Conservation (phyloP, 768 basidiomycete species). For the Cubamyces sp. region DNA sequence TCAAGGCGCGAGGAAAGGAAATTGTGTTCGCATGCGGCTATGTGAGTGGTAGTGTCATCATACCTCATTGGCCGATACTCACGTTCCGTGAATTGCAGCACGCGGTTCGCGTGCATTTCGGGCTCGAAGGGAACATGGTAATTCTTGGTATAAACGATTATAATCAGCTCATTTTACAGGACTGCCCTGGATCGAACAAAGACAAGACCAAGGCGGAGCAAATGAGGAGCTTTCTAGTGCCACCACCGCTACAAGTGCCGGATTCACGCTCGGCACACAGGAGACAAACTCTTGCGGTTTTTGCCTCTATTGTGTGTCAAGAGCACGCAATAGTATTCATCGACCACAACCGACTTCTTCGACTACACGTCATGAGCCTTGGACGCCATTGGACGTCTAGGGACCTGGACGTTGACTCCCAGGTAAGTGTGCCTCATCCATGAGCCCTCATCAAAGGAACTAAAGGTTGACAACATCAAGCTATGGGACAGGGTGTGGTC, state of each 20-base stretch:
- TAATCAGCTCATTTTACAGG: neutral
- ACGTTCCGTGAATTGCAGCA: neutral
- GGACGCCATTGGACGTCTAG: neutral
- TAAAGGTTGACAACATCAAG: neutral
- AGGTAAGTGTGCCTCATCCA: neutral
- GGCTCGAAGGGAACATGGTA: neutral
- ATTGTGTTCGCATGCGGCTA: neutral
- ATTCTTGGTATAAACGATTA: neutral
- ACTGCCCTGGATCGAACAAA: neutral
- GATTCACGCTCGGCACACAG: neutral
- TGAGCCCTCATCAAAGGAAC: too few relatives aligned
- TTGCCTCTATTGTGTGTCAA: neutral
- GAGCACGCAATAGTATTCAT: neutral
- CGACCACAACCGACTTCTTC: neutral
- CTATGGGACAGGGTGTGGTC: neutral
- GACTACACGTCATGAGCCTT: neutral
- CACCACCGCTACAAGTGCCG: neutral
- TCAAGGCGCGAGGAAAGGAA: constrained; percentile 2
- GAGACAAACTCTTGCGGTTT: neutral
- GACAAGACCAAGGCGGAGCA: neutral
- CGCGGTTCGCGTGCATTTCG: neutral
- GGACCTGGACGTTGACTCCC: neutral
- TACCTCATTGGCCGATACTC: neutral
- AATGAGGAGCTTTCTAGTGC: neutral
- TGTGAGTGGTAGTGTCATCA: neutral